Base-by-base conservation (phyloP, 192 early-diverging fungal species). In the Entomortierella parvispora region DNA sequence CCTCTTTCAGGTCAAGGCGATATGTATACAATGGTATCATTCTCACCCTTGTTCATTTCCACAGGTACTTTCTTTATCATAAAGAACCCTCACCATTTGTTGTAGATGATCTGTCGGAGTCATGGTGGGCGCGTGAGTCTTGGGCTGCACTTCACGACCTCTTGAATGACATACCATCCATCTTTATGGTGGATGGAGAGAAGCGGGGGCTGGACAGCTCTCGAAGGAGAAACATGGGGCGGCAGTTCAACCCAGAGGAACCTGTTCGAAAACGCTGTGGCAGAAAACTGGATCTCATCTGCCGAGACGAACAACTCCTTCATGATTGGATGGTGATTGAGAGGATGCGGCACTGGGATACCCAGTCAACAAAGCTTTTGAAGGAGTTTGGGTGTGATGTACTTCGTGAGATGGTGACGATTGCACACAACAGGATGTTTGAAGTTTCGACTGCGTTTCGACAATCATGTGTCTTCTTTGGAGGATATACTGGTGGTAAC, bases 351-450 rank as follows among this genome's bases (percentile, higher is more conserved):
- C 31, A 54, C 52, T 54, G 52, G 52, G 52, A 54, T 17, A 23
- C 29, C 9, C 52, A 54, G 52, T 54, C 52, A 17, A 54, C 52
- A 31, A 54, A 54, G 11, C 52, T 10, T 17, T 11, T 31, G 26
- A 54, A 54, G n/a, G 52, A 54, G 52, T 54, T 54, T 10, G 52
- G 52, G 29, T 54, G 52, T 31, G 52, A 54, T 54, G 31, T 54
- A 31, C 52, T 54, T 18, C 52, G 52, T n/a, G 52, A 54, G 52
- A 54, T 29, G 3, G 28, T 54, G 1, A 54, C 52, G 2, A 54
- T 54, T 32, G 52, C 52, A 17, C 52, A 54, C 29, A 54, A 54
- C 52, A 54, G 52, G 29, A 54, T 54, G 31, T 54, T 54, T 54
- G 52, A 54, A 29, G 52, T 54, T 31, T 26, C 52, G 29, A 3